Evolutionary conservation across 768 basidiomycete species (phyloP).

Genomic region (Boletus pseudo-olivaceus): DNA sequence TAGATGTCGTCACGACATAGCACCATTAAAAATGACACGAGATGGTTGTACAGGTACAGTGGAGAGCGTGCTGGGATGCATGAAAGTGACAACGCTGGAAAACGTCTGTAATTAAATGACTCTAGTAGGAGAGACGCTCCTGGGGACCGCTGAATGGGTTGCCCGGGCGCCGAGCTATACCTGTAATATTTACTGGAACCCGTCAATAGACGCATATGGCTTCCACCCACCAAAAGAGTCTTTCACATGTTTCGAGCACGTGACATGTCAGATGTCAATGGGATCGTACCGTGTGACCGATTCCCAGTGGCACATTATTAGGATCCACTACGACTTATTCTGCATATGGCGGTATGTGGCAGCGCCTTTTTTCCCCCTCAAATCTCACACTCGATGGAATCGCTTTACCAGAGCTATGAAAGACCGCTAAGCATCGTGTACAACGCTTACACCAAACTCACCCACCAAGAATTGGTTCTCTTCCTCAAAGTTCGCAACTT

Average conservation of each 20-base stretch:
- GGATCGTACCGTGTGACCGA: neutral
- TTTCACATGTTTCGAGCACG: neutral
- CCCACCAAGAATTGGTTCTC: conserved; percentile 63
- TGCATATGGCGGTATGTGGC: conserved; percentile 41
- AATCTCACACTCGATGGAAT: conserved; percentile 22
- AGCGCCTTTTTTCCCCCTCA: neutral
- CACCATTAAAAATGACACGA: neutral
- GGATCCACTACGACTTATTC: neutral
- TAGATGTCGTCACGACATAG: neutral
- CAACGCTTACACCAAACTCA: conserved; percentile 66
- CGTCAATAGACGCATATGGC: neutral
- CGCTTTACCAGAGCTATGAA: conserved; percentile 21
- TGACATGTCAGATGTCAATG: neutral
- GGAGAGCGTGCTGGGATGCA: neutral
- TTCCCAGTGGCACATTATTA: conserved; percentile 9
- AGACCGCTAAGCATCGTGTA: conserved; percentile 45
- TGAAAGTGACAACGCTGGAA: neutral
- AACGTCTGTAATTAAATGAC: neutral
- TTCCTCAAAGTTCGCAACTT: conserved; percentile 73
- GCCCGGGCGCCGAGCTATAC: neutral
- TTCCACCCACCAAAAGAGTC: too few relatives aligned
- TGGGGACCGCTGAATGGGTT: too few relatives aligned
- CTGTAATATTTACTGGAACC: neutral
- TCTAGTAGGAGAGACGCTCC: neutral
- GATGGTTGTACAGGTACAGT: too few relatives aligned